A percentile compares a stretch with the other conserved stretches of the same genome.
phyloP scores from a whole-genome alignment of 1,284 basidiomycete genomes.

The Stereum hirsutum region DNA sequence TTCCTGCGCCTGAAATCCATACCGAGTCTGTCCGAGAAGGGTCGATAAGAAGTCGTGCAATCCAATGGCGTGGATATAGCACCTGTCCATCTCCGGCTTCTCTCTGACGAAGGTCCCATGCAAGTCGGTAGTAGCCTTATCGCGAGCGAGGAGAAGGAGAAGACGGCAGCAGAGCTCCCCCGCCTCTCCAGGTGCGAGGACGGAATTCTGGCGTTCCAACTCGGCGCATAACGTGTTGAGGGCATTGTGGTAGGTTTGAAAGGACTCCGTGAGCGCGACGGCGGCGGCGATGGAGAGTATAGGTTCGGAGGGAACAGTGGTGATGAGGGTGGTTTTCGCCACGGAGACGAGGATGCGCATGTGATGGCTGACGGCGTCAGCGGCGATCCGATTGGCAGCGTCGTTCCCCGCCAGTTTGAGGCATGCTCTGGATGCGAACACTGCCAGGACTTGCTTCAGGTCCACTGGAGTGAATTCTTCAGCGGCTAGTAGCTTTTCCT shows the following conservation, averaged over 20 bases:
- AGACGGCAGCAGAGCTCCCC: background rate
- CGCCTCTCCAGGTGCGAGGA: background rate
- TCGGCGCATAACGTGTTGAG: background rate
- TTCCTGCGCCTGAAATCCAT: too few relatives aligned
- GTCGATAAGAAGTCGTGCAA: background rate
- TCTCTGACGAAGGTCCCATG: background rate
- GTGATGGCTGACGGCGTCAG: background rate
- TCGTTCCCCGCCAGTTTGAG: background rate
- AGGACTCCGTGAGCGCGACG: background rate
- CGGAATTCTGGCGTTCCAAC: background rate
- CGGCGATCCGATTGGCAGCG: background rate
- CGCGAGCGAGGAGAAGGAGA: background rate
- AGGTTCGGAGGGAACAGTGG: background rate
- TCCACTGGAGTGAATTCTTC: background rate
- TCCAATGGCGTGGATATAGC: background rate
- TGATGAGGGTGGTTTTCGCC: background rate
- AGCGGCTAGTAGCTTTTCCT: background rate
- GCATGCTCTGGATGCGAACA: background rate
- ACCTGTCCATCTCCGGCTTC: background rate
- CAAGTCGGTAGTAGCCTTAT: background rate
- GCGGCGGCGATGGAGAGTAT: constrained; percentile 1
- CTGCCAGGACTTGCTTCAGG: background rate
- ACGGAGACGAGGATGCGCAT: background rate
- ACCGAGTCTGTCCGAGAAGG: background rate
- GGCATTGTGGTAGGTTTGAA: background rate